Percentiles rank a stretch among this genome's conserved stretches.
Conservation (phyloP, 1,284 basidiomycete species). For the Sporisorium sorghi region DNA sequence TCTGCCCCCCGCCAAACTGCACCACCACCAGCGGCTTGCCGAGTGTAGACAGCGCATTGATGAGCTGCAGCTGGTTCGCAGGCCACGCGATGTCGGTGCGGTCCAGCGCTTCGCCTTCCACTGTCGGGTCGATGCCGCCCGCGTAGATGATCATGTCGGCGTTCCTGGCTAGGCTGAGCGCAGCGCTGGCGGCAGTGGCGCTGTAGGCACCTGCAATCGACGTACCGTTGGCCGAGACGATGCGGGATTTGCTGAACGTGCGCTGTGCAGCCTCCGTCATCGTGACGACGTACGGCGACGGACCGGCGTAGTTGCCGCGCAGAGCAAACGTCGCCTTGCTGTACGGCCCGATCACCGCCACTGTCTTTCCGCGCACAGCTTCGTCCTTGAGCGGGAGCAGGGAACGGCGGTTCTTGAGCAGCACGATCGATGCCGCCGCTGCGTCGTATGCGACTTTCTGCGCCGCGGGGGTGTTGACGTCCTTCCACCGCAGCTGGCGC, state of each 20-base stretch:
- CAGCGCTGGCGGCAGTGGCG: not conserved
- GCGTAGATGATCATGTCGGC: conserved; percentile 20
- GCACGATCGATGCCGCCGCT: conserved; percentile 8
- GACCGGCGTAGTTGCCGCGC: conserved; percentile 27
- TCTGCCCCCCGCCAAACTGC: conserved; percentile 32
- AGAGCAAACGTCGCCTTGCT: conserved; percentile 18
- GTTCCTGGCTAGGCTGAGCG: not conserved
- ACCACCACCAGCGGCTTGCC: conserved; percentile 19
- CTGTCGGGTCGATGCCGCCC: conserved; percentile 20
- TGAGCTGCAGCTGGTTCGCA: conserved; percentile 22
- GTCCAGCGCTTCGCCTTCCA: conserved; percentile 24
- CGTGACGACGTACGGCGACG: conserved; percentile 13
- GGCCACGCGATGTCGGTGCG: conserved; percentile 21
- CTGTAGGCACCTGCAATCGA: not conserved
- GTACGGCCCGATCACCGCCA: conserved; percentile 31
- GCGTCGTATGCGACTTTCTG: conserved; percentile 19
- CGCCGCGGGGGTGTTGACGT: conserved; percentile 18
- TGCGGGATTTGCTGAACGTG: not conserved
- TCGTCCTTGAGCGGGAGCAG: conserved; percentile 3
- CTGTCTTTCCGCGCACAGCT: not conserved
- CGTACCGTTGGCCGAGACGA: conserved; percentile 26
- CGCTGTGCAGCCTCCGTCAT: conserved; percentile 10
- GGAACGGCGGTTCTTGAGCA: conserved; percentile 16
- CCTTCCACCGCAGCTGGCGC: conserved; percentile 19
- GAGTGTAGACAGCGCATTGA: conserved; percentile 5